Evolutionary conservation across 331 rosid genomes (phyloP).

Genomic region (Dryas integrifolia): DNA sequence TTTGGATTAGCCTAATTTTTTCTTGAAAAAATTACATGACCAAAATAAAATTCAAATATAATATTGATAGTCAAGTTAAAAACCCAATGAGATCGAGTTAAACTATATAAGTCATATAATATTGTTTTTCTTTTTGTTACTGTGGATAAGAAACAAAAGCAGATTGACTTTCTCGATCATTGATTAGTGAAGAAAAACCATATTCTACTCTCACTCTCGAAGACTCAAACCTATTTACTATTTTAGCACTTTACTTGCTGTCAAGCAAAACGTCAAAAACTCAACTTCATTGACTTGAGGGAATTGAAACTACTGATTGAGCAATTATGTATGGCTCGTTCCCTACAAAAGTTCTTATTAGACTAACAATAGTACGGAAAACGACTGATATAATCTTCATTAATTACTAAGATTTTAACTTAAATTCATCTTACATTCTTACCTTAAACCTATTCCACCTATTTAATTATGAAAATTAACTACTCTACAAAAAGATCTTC

Average conservation of each 20-base stretch:
- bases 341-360: not conserved
- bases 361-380: not conserved
- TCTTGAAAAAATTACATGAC: too few species aligned
- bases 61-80: too few species aligned
- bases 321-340: conserved; percentile 6
- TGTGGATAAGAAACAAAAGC: not conserved
- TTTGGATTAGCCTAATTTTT: too few species aligned
- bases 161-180: conserved; percentile 11
- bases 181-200: not conserved
- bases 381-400: not conserved
- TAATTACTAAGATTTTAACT: too few species aligned
- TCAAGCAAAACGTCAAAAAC: conserved; percentile 12
- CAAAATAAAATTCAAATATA: too few species aligned
- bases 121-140: too few species aligned
- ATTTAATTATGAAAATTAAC: too few species aligned
- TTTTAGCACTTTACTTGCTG: conserved; percentile 7
- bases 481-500: too few species aligned
- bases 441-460: too few species aligned
- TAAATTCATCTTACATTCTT: too few species aligned
- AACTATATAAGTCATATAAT: too few species aligned
- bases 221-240: not conserved
- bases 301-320: not conserved
- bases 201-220: not conserved
- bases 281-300: conserved; percentile 29
- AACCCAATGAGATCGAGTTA: too few species aligned